These are phyloP conservation scores for Capsicum rhomboideum DNA, from an alignment of 257 asterid genomes.

Conservation along the genomic window DNA sequence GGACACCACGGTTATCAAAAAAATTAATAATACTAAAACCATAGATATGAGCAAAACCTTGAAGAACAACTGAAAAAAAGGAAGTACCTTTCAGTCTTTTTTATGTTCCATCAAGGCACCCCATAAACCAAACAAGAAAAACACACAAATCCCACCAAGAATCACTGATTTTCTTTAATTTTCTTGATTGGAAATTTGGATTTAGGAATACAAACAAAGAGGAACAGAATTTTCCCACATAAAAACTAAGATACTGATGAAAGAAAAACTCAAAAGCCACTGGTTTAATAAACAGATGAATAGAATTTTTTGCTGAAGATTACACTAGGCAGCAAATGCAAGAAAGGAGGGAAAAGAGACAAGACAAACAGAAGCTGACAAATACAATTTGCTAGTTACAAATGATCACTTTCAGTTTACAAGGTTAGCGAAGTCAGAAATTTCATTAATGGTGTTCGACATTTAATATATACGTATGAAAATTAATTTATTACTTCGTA, in stretches of 20 bases:
- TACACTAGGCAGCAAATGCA: constrained; percentile 23
- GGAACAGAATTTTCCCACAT: not conserved
- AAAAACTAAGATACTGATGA: constrained; percentile 10
- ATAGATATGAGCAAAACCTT: not conserved
- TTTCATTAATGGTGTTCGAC: no score
- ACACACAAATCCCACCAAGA: not conserved
- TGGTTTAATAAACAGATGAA: not conserved
- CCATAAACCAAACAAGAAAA: not conserved
- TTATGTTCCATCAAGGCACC: not conserved
- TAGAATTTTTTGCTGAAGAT: constrained; percentile 4
- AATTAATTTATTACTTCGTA: no score
- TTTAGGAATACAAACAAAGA: not conserved
- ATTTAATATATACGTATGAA: no score
- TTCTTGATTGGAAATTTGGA: not conserved
- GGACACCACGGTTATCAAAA: no score
- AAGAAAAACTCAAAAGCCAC: constrained; percentile 9
- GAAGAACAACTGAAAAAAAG: not conserved
- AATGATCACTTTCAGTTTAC: not conserved
- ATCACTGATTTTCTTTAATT: not conserved
- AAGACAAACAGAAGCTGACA: constrained; percentile 39
- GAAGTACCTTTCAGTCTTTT: not conserved
- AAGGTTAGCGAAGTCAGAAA: no score
- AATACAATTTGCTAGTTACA: not conserved
- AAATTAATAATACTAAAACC: no score
- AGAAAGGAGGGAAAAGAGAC: not conserved